phyloP scores from a whole-genome alignment of 83 land plant species.

The Picea mariana region DNA sequence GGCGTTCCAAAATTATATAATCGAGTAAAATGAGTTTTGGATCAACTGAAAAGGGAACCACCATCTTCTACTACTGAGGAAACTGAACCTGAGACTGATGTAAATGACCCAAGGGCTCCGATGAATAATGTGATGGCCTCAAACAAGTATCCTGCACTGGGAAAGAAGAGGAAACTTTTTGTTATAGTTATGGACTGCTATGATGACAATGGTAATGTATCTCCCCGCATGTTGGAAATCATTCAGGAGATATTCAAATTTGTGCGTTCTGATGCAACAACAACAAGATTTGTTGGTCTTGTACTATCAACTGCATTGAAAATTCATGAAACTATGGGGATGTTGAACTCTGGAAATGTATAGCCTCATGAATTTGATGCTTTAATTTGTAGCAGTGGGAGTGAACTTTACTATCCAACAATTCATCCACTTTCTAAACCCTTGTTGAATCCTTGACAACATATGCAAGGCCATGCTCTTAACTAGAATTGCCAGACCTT shows the following conservation, averaged over 20 bases:
- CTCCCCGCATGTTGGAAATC: conserved; percentile 53
- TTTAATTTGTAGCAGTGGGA: conserved; percentile 86
- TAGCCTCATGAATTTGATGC: conserved; percentile 76
- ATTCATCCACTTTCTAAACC: no score
- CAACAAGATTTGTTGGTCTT: conserved; percentile 56
- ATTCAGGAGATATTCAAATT: conserved; percentile 51
- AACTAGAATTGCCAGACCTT: no score
- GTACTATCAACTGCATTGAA: conserved; percentile 79
- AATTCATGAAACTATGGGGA: conserved; percentile 40
- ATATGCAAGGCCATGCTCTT: no score
- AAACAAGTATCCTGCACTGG: conserved; percentile 55
- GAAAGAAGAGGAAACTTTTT: conserved; percentile 54
- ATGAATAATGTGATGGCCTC: conserved; percentile 8
- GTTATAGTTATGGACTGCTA: conserved; percentile 81
- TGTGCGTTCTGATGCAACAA: conserved; percentile 34
- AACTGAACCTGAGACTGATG: conserved; percentile 12
- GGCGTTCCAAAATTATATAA: conserved; percentile 41
- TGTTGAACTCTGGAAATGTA: conserved; percentile 57
- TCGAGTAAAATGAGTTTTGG: conserved; percentile 49
- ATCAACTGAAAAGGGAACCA: conserved; percentile 39
- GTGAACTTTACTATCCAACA: conserved; percentile 83
- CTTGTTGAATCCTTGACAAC: no score
- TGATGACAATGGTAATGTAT: conserved; percentile 46
- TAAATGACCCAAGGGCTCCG: conserved; percentile 12
- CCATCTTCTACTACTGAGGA: conserved; percentile 14